Evolutionary conservation across 2,329 filamentous ascomycete species (phyloP).

Genomic region (Ophiostoma sp.): DNA sequence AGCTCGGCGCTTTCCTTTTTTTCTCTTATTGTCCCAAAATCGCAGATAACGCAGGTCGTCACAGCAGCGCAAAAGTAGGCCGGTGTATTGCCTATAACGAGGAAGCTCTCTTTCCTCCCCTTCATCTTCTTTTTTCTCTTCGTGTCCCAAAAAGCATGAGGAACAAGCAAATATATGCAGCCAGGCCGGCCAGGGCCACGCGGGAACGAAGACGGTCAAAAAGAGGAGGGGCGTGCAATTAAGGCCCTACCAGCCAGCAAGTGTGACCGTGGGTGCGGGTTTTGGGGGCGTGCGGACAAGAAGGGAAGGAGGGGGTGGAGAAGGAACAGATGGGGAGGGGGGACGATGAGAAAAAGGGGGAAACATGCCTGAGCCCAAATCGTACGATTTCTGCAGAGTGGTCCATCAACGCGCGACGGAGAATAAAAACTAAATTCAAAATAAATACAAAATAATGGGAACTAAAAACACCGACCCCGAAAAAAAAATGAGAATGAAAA

Average conservation of each 20-base stretch:
- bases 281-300: slow-evolving; percentile 7
- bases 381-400: slow-evolving; percentile 31
- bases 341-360: slow-evolving; percentile 18
- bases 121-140: neutral
- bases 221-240: neutral
- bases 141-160: neutral
- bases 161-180: slow-evolving; percentile 3
- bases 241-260: neutral
- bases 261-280: slow-evolving; percentile 1
- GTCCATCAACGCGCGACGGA: slow-evolving; percentile 12
- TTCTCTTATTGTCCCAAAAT: neutral
- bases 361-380: slow-evolving; percentile 27
- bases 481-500: neutral
- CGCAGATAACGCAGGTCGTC: neutral
- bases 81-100: neutral
- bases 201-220: neutral
- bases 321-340: neutral
- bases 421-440: slow-evolving; percentile 12
- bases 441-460: neutral
- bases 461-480: neutral
- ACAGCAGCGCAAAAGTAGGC: neutral
- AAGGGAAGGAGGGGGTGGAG: slow-evolving; percentile 7
- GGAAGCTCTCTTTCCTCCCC: neutral
- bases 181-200: neutral
- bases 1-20: neutral